phyloP scores from a whole-genome alignment of 2,329 filamentous ascomycete species.

The Alternaria atra region DNA sequence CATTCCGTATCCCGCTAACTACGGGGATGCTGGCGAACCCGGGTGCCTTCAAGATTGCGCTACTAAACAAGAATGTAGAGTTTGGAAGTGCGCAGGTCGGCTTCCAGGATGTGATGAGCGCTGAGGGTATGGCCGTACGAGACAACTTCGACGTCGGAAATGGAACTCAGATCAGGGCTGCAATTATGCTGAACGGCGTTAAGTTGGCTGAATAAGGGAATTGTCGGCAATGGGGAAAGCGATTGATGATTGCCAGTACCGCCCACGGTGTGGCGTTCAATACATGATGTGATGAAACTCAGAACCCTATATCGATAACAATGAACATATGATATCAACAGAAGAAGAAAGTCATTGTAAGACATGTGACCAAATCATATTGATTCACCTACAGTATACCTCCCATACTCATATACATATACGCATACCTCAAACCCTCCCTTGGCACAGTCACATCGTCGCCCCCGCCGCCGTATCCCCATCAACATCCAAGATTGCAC shows the following conservation, averaged over 20 bases:
- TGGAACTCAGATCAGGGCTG: conserved; percentile 34
- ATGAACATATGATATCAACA: background rate
- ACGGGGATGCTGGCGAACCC: conserved; percentile 38
- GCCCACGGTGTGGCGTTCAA: background rate
- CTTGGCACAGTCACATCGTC: conserved; percentile 37
- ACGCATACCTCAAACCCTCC: background rate
- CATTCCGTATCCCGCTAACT: conserved; percentile 56
- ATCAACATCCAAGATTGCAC: conserved; percentile 42
- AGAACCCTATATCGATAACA: background rate
- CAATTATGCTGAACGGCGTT: conserved; percentile 37
- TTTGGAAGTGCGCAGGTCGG: conserved; percentile 36
- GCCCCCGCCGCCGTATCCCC: conserved; percentile 45
- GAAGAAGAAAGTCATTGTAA: background rate
- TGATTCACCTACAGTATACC: background rate
- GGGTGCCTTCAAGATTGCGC: conserved; percentile 33
- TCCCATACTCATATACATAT: background rate
- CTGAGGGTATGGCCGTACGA: conserved; percentile 30
- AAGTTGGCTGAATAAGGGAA: conserved; percentile 21
- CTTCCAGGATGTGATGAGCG: conserved; percentile 37
- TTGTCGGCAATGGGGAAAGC: background rate
- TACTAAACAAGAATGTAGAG: conserved; percentile 42
- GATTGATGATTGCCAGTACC: background rate
- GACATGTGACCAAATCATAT: background rate
- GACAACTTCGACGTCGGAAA: conserved; percentile 38
- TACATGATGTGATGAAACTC: background rate